Evolutionary conservation across 2,329 filamentous ascomycete genomes (phyloP), one percentile per base, ranked within the genome.

Genomic region (Botrytis fragariae): DNA sequence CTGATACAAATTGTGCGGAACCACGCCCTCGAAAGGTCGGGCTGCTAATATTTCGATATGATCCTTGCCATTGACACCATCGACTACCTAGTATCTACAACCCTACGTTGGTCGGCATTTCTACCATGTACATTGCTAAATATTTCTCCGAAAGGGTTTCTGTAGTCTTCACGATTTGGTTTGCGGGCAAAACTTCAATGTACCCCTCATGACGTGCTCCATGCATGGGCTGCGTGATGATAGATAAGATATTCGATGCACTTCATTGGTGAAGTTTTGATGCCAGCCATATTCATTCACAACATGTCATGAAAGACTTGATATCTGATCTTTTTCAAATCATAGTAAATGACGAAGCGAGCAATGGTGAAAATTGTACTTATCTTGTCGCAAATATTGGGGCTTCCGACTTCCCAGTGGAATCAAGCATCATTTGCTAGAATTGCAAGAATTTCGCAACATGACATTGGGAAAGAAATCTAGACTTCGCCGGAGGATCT

Each of bases 51-150:
- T 73, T 62, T 57, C 72, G 72, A 59, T 71, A 73, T 73, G 32
- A 71, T 64, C 72, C 72, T 63, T 71, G 72, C 60, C 39, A 29
- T 59, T 73, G 72, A 73, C 68, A 72, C 68, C 72, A 73, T 73
- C 67, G 57, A 37, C n/a, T 45, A 32, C 67, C n/a, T 18, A 57
- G n/a, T 29, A 57, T 29, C 32, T 8, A 57, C 9, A 29, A 18
- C 45, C 39, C 22, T 37, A 57, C 37, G 65, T 29, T 69, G 48
- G 18, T 10, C n/a, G 35, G 39, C 29, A 57, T 29, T 61, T 51
- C 20, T 60, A 29, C 29, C 64, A 44, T 72, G 29, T 45, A 69
- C 8, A 44, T 25, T 69, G 9, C 3, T 42, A 32, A 42, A 14
- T 1, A 18, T 69, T n/a, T 32, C 9, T 16, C 22, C 42, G 20